Evolutionary conservation across 306 rosid species (phyloP), one percentile per base, ranked within the genome.

Genomic region (Medicago arabica): DNA sequence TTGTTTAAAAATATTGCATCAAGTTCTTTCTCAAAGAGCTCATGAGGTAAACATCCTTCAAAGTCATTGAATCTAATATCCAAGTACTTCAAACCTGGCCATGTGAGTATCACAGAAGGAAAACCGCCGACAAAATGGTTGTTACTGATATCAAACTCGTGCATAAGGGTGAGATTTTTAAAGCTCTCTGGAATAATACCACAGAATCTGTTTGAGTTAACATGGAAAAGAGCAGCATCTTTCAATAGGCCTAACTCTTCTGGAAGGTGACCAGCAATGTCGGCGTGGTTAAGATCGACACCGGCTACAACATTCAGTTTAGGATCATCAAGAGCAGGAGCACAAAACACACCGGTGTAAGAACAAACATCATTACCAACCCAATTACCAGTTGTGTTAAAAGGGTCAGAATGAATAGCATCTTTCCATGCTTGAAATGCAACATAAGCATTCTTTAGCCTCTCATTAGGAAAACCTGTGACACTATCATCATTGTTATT

Each of bases 1-100:
- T 92, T 47, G 81, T 92, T 92, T 75, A 92, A 59, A 46, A 92
- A 86, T 50, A 92, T 8, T 5, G 97, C 97, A 75, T 91, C 97
- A 18, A 85, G 74, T 0, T 85, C 69, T 17, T 80, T 89, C 61
- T 85, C 82, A 60, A 85, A 85, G 5, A 85, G 61, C n/a, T 80
- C 6, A 0, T 54, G 43, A 59, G 90, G 90, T 46, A 84, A 39
- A 41, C 9, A 0, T 65, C 88, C 88, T 60, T 87, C 90, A 62
- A 87, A 87, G 15, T 87, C 78, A 62, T 87, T 87, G 69, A 2
- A 87, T 55, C 90, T 84, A 0, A 87, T 51, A 15, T 87, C 90
- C 16, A 87, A 36, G 65, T 66, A 87, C 53, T 77, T 84, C 7
- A 87, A 5, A n/a, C 28, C n/a, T 15, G 81, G 55, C 90, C 78